Evolutionary conservation across 148 eudicot genomes (phyloP), one percentile per base, ranked within the genome.

Genomic region (Fallopia convolvulus): DNA sequence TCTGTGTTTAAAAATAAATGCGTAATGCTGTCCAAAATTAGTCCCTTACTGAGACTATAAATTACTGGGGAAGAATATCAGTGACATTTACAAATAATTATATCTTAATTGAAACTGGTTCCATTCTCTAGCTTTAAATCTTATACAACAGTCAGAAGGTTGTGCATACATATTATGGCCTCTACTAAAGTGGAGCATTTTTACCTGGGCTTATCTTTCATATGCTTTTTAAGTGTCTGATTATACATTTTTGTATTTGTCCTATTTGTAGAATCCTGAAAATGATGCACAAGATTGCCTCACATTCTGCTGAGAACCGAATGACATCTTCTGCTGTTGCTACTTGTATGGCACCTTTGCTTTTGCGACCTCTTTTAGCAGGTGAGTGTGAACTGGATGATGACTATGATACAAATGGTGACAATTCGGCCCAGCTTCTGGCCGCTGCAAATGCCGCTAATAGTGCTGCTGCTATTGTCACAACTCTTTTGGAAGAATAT

Each of bases 401-500:
- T 79, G 99, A 92, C 85, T 91, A 89, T 82, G 94, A 93, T 65
- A 78, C 78, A 52, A 90, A 90, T 60, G 92, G 92, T 84, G 99
- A 95, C 76, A 93, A 86, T 84, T 93, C 97, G 74, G 99, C 94
- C 30, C 99, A 93, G 83, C 99, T 95, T 81, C 84, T 93, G 74
- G 99, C 99, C 79, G 99, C 99, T 80, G 99, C 99, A 49, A 91
- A 89, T 91, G 99, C 99, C 82, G 99, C 99, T 71, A 95, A 89
- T 82, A 91, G 89, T 89, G 99, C 98, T 76, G 97, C 90, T 81
- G 97, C 92, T 70, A 91, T 95, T 72, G 83, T 93, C 75, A 83
- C 97, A 23, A 89, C 97, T 15, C 97, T 95, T 58, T 75, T 95
- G 76, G 99, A 93, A 87, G 98, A 95, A 80, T 95, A 90, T 82